Evolutionary conservation across 805 yeast genomes (phyloP), one percentile per base, ranked within the genome.

Genomic region (Candida ipomoeae): DNA sequence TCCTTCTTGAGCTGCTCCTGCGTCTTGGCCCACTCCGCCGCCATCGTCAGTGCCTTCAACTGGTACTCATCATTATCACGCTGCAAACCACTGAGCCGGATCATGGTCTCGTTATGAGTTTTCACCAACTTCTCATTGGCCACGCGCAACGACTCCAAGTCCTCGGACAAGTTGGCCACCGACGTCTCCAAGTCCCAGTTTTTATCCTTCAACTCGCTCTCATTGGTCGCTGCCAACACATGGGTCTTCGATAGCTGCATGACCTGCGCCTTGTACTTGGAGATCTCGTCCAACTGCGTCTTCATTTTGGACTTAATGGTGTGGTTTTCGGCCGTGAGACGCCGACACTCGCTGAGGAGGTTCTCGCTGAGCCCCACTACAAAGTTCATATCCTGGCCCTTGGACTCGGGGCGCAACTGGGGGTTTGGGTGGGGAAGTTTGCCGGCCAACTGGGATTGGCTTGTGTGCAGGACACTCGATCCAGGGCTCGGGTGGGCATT

Each of bases 351-450:
- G 40, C 78, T 69, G 15, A 87, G 73, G 54, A 87, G 68, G 50
- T 84, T 85, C 58, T 87, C 92, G 67, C 89, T 83, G 49, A 87
- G 66, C 3, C 87, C 89, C 51, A 85, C 85, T 14, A 85, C 82
- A 61, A 86, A 86, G 61, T 82, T 81, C 71, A 85, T 81, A 52
- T 85, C 87, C 55, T 81, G 81, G 18, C 82, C 81, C 51, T 72
- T 74, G 7, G 73, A 61, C 56, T 74, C 79, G 1, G 75, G 75
- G 8, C 74, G 71, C 48, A 73, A 56, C 3, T 62, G 60, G n/a
- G 73, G 71, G 6, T 66, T 48, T 1, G 65, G 61, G 14, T 55
- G 64, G 3, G 63, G 61, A 17, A 58, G 37, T 37, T 42, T 41
- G 14, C 48, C 36, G 15, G 47, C 36, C 6, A 36, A 3, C 11